Evolutionary conservation across 2,329 filamentous ascomycete species (phyloP), one percentile per base, ranked within the genome.

Genomic region (Raffaelea albimanens): DNA sequence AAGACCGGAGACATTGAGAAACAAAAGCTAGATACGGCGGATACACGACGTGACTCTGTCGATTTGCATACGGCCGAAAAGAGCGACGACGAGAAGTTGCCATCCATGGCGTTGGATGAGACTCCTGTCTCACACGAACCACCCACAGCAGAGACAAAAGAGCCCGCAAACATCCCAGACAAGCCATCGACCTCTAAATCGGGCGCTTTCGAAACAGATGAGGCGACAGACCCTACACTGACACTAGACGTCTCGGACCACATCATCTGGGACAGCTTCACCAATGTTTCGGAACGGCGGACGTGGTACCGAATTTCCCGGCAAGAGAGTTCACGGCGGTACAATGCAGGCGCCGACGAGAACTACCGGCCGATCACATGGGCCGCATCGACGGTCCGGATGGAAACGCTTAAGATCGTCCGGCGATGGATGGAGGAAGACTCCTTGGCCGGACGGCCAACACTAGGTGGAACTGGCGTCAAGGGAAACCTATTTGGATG

Each of bases 401-500:
- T 63, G 13, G 71, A 78, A 9, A 76, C 73, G 1, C 68, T 80
- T 50, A 70, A 73, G 48, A 77, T 78, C 38, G 79, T 84, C 18
- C 69, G 75, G 22, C 70, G 77, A 22, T 85, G 81, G 81, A 80
- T 83, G 70, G 76, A 82, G 54, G 75, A 83, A 55, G 79, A 80
- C 54, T 75, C 76, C 0, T 74, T 78, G 23, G 67, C 73, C 2
- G 75, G 77, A 2, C 70, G 71, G 43, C 62, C 69, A 13, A 65
- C 65, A 1, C 60, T 75, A 8, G 69, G 68, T 21, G 62, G 67
- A 16, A 57, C 57, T 1, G 64, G 62, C 1, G 60, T 60, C 18
- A 66, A 69, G 18, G 72, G 70, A 36, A 70, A 68, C 31, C 69
- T 76, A 53, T 83, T 83, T 59, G 76, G 79, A 25, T 83, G 80